Base-by-base conservation (phyloP, 495 filamentous ascomycete species). In the Trichoderma reesei region DNA sequence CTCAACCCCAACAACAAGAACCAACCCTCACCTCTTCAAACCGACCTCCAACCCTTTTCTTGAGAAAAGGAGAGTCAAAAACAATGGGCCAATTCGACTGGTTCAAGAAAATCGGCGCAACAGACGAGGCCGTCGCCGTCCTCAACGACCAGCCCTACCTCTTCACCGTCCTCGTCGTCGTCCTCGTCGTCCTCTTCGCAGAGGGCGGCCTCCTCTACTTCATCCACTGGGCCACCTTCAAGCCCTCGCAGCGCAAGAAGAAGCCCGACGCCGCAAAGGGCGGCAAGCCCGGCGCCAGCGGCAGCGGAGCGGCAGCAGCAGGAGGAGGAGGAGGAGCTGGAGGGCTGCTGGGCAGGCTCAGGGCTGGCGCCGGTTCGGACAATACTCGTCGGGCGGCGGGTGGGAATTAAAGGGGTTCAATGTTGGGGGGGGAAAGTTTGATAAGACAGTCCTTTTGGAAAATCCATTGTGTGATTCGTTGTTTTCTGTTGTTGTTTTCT, bases 101-200 rank as follows among this genome's bases (percentile, higher is more conserved):
- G 73, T 76, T 81, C 62, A 31, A 51, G 71, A 73, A 67, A 61
- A 78, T 81, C 46, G 79, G 79, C 68, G 79, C 78, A 14, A 79
- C 79, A 5, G 71, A 72, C n/a, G 65, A 76, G 63, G 79, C 78
- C 66, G 77, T 82, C 59, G 77, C 78, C 63, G 74, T 75, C n/a
- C 72, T 82, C 63, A 82, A 82, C 72, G 78, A 82, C 71, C 79
- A 82, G 69, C 79, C 79, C 41, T 73, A 76, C 66, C 70, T 80
- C 44, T 80, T 82, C 75, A 79, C 75, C 61, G 77, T 77, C 46
- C 78, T 82, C 65, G 61, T 82, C 61, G 67, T 80, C 69, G 75
- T 77, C 61, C 73, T 82, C 39, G 67, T 82, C 69, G 68, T 66
- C 56, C 51, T 79, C 63, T 76, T 75, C 70, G 72, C 76, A 7